Conservation (phyloP, 495 filamentous ascomycete genomes). For the Polyplosphaeria fusca region DNA sequence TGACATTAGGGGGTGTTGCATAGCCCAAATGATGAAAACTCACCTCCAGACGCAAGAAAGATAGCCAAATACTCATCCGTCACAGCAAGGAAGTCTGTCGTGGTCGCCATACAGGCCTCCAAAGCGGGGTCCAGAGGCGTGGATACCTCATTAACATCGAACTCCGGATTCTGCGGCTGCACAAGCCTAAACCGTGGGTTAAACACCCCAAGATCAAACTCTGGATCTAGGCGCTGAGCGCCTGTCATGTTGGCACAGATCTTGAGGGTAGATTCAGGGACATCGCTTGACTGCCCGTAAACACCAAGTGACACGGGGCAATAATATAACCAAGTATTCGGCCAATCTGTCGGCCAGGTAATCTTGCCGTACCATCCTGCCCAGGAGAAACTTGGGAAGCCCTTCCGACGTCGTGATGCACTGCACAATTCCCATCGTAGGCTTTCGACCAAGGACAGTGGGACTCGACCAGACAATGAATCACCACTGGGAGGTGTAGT, state of each 20-base stretch:
- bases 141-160: background rate
- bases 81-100: background rate
- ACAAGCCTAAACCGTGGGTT: background rate
- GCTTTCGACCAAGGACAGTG: background rate
- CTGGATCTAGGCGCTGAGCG: background rate
- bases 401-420: background rate
- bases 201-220: background rate
- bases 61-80: background rate
- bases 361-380: conserved; percentile 1
- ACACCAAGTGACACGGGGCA: background rate
- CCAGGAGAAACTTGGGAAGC: conserved; percentile 2
- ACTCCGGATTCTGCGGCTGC: too few relatives aligned
- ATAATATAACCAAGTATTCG: background rate
- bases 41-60: background rate
- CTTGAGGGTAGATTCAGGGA: background rate
- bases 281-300: background rate
- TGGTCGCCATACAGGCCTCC: background rate
- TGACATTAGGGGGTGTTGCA: too few relatives aligned
- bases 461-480: background rate
- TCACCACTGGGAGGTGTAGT: background rate
- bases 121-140: background rate
- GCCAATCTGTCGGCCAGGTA: background rate
- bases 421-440: background rate
- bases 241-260: background rate
- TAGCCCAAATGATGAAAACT: background rate